Base-by-base conservation (phyloP, 257 asterid genomes). In the Przewalskia tangutica region DNA sequence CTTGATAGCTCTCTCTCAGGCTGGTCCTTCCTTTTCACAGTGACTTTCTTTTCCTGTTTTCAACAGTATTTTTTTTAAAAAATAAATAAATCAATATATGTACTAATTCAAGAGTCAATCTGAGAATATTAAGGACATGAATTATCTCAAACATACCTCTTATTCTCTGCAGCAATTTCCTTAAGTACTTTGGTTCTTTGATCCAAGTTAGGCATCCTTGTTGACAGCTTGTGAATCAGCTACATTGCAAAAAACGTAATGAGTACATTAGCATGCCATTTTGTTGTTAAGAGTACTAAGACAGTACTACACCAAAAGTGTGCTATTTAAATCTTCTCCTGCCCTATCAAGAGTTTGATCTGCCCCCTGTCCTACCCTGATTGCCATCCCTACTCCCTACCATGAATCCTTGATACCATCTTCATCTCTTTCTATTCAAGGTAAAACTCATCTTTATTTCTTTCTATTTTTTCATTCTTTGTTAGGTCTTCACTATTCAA, bases 211-310 rank as follows among this genome's bases (percentile, higher is more conserved):
- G 98, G 92, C 89, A 77, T 86, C 82, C 90, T 89, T 3, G 97
- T 87, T 4, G 98, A 93, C 81, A 95, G 87, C 91, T 90, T 95
- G 66, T 92, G 97, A 85, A 95, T 87, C 82, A 93, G 84, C 97
- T 93, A 88, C 32, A 34, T 48, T 0, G 20, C 18, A n/a, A 8
- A 6, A 63, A 27, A 27, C 3, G 48, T 38, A 14, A 27, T 71
- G 1, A 81, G 67, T 27, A 53, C 56, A 63, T 6, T 27, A 54
- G 6, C 55, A 32, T 40, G 7, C 10, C 38, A 68, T 12, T 40
- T 53, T 46, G 46, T 67, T 36, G 14, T 3, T 16, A n/a, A 78
- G 13, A 59, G n/a, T n/a, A n/a, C 11, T 3, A 10, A 11, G 7
- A 16, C 5, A 62, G 38, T 62, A 23, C 67, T 10, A 46, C 8